A percentile compares a stretch with the other conserved stretches of the same genome.
phyloP scores from a whole-genome alignment of 371 early-diverging fungal species.

The Mortierella polycephala region DNA sequence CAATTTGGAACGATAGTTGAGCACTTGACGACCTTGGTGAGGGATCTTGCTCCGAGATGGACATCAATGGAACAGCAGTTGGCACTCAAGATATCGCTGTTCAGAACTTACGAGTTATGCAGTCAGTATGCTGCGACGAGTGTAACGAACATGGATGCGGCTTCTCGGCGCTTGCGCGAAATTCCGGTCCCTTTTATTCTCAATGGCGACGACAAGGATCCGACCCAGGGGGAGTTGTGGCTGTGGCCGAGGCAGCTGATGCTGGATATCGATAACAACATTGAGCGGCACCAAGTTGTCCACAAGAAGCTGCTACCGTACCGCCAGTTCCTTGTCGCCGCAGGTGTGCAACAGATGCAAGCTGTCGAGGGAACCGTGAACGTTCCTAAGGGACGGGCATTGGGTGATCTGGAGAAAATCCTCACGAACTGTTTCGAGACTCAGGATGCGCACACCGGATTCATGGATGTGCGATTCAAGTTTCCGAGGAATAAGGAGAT shows the following conservation, averaged over 20 bases:
- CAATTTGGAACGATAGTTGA: not conserved
- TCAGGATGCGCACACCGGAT: slow-evolving; percentile 25
- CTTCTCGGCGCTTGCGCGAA: not conserved
- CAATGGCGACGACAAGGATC: slow-evolving; percentile 16
- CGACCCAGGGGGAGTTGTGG: slow-evolving; percentile 3
- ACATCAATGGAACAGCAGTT: slow-evolving; percentile 3
- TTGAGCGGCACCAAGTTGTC: slow-evolving; percentile 3
- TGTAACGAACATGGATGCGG: no score
- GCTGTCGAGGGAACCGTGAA: slow-evolving; percentile 10
- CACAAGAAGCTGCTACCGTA: not conserved
- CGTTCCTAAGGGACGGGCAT: slow-evolving; percentile 7
- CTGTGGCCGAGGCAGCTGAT: slow-evolving; percentile 21
- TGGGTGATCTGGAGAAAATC: slow-evolving; percentile 6
- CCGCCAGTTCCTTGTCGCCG: slow-evolving; percentile 20
- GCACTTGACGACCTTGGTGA: slow-evolving; percentile 14
- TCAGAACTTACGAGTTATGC: slow-evolving; percentile 11
- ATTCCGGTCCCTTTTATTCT: slow-evolving; percentile 16
- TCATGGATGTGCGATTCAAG: slow-evolving; percentile 36
- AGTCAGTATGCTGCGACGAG: not conserved
- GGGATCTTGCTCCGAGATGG: slow-evolving; percentile 14
- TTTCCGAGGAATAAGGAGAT: slow-evolving; percentile 13
- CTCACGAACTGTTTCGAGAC: slow-evolving; percentile 16
- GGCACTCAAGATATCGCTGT: not conserved
- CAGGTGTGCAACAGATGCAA: slow-evolving; percentile 13
- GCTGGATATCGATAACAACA: slow-evolving; percentile 25